These are phyloP conservation scores for Vitis vinifera DNA, from an alignment of 164 flowering plant genomes.

Conservation along the genomic window DNA sequence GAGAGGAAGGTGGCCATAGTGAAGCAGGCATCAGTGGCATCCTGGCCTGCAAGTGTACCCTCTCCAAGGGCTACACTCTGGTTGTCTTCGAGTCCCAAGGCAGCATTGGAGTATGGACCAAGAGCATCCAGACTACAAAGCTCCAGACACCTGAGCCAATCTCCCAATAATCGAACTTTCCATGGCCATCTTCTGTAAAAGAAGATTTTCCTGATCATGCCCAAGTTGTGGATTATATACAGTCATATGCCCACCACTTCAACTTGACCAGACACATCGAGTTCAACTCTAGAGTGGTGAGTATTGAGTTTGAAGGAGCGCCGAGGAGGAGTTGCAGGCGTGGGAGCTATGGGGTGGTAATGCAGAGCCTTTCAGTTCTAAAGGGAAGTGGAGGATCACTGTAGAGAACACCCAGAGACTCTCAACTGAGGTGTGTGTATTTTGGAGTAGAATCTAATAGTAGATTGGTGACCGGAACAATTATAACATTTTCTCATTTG, in stretches of 20 bases:
- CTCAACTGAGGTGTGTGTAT: constrained; percentile 15
- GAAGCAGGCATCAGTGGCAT: constrained; percentile 74
- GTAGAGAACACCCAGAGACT: constrained; percentile 15
- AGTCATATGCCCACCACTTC: constrained; percentile 38
- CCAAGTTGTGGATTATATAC: constrained; percentile 49
- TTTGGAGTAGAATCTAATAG: too few species aligned
- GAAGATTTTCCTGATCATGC: constrained; percentile 32
- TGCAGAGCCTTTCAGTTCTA: constrained; percentile 27
- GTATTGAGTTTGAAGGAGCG: constrained; percentile 28
- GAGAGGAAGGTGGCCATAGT: constrained; percentile 48
- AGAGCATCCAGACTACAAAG: constrained; percentile 44
- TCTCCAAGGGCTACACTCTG: constrained; percentile 48
- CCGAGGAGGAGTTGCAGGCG: constrained; percentile 22
- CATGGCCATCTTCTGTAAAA: constrained; percentile 58
- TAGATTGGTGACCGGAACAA: too few species aligned
- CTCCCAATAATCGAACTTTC: constrained; percentile 63
- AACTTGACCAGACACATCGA: constrained; percentile 26
- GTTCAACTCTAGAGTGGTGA: constrained; percentile 31
- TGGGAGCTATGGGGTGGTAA: constrained; percentile 41
- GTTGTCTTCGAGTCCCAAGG: constrained; percentile 39
- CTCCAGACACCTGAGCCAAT: constrained; percentile 45
- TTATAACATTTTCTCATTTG: too few species aligned
- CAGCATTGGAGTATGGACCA: constrained; percentile 31
- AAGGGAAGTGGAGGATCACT: constrained; percentile 36
- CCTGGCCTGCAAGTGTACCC: constrained; percentile 55